phyloP scores from a whole-genome alignment of 768 basidiomycete species.

The Termitomyces sp. region DNA sequence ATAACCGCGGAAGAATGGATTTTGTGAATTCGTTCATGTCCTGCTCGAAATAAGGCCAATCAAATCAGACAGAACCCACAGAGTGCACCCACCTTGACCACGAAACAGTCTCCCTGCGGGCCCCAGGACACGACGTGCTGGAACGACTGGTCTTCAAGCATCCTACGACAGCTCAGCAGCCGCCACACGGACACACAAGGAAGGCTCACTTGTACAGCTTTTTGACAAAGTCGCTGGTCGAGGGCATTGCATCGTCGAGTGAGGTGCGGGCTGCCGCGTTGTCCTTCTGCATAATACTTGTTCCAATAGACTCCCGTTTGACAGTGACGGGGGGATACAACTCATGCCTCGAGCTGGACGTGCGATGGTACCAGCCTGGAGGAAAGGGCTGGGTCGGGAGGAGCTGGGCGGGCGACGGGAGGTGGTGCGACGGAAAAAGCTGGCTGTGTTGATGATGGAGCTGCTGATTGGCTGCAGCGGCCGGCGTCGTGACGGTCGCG shows the following conservation, averaged over 20 bases:
- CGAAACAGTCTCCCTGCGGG: slow-evolving; percentile 81
- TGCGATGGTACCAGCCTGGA: slow-evolving; percentile 1
- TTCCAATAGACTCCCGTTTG: slow-evolving; percentile 22
- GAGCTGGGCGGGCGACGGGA: background rate
- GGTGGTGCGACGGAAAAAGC: background rate
- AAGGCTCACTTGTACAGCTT: slow-evolving; percentile 81
- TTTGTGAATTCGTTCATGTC: slow-evolving; percentile 98
- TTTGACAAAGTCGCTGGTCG: slow-evolving; percentile 93
- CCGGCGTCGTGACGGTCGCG: background rate
- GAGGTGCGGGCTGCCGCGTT: slow-evolving; percentile 9
- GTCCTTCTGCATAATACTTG: slow-evolving; percentile 7
- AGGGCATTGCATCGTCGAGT: slow-evolving; percentile 73
- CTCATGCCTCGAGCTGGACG: slow-evolving; percentile 43
- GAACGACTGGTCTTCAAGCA: slow-evolving; percentile 82
- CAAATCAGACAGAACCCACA: background rate
- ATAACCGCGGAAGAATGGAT: slow-evolving; percentile 83
- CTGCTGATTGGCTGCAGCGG: background rate
- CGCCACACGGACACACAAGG: background rate
- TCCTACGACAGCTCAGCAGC: slow-evolving; percentile 41
- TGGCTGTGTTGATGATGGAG: background rate
- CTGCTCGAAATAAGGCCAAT: slow-evolving; percentile 16
- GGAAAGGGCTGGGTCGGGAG: background rate
- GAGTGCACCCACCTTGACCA: slow-evolving; percentile 61
- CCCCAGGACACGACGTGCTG: slow-evolving; percentile 80
- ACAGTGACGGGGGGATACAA: slow-evolving; percentile 19